A percentile compares a stretch with the other conserved stretches of the same genome.
phyloP scores from a whole-genome alignment of 495 filamentous ascomycete species.

The Penicillium maclennaniae region DNA sequence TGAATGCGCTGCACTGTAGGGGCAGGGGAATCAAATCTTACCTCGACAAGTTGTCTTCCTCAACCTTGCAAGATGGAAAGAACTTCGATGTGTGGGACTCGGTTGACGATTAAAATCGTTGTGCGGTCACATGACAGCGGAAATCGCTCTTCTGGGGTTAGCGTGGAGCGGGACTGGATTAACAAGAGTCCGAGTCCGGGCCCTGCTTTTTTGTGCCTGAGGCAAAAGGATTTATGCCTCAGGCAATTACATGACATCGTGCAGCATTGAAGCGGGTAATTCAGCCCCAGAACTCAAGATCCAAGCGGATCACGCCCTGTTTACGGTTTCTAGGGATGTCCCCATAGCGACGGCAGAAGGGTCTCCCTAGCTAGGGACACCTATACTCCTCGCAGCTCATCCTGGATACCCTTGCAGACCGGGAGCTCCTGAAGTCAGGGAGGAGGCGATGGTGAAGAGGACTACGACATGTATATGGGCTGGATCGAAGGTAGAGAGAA shows the following conservation, averaged over 20 bases:
- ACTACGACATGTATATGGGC: constrained; percentile 9
- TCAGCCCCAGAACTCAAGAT: constrained; percentile 11
- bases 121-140: constrained; percentile 42
- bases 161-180: neutral
- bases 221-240: constrained; percentile 4
- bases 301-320: constrained; percentile 11
- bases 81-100: constrained; percentile 32
- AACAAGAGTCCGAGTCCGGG: neutral
- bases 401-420: constrained; percentile 20
- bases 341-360: constrained; percentile 23
- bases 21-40: constrained; percentile 24
- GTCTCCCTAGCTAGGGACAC: constrained; percentile 6
- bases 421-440: constrained; percentile 8
- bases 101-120: constrained; percentile 44
- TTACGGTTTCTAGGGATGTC: constrained; percentile 15
- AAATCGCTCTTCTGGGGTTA: neutral
- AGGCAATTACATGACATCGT: constrained; percentile 15
- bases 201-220: constrained; percentile 4
- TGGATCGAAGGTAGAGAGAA: constrained; percentile 7
- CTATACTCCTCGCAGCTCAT: constrained; percentile 19
- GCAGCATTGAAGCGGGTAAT: constrained; percentile 2
- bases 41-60: constrained; percentile 59
- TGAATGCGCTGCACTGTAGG: neutral
- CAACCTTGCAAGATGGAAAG: constrained; percentile 44
- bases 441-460: constrained; percentile 1